A percentile compares a stretch with the other conserved stretches of the same genome.
Conservation (phyloP, 140 eudicot genomes). For the Erigeron philadelphicus region DNA sequence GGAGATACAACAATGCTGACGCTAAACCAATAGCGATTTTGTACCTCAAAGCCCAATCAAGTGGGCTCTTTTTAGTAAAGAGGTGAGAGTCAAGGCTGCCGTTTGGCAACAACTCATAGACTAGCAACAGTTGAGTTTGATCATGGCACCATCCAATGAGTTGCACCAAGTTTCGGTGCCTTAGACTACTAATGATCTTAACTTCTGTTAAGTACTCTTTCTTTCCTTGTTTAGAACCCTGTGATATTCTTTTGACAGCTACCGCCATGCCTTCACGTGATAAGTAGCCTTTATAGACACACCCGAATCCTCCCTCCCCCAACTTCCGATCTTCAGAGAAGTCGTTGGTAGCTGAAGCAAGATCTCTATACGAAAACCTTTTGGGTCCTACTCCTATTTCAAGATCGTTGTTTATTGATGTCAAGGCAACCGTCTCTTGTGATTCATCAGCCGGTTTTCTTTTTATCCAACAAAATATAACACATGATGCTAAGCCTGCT, state of each 20-base stretch:
- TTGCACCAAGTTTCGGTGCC: slow-evolving; percentile 39
- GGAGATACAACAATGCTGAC: slow-evolving; percentile 12
- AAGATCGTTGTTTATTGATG: slow-evolving; percentile 35
- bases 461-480: slow-evolving; percentile 3
- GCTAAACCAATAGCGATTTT: slow-evolving; percentile 22
- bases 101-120: slow-evolving; percentile 46
- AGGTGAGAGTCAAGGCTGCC: slow-evolving; percentile 45
- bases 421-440: neutral
- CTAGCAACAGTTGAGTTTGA: slow-evolving; percentile 34
- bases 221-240: slow-evolving; percentile 40
- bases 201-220: slow-evolving; percentile 10
- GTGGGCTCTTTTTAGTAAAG: slow-evolving; percentile 24
- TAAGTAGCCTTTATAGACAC: slow-evolving; percentile 6
- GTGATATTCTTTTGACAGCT: slow-evolving; percentile 31
- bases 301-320: slow-evolving; percentile 24
- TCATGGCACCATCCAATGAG: slow-evolving; percentile 51
- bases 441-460: neutral
- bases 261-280: slow-evolving; percentile 16
- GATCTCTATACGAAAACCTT: slow-evolving; percentile 34
- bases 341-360: slow-evolving; percentile 38
- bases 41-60: slow-evolving; percentile 34
- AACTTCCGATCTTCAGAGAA: slow-evolving; percentile 36
- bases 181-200: slow-evolving; percentile 32
- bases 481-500: neutral
- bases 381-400: slow-evolving; percentile 44